Evolutionary conservation across 2,329 filamentous ascomycete genomes (phyloP).

Genomic region (Sporothrix phasma): DNA sequence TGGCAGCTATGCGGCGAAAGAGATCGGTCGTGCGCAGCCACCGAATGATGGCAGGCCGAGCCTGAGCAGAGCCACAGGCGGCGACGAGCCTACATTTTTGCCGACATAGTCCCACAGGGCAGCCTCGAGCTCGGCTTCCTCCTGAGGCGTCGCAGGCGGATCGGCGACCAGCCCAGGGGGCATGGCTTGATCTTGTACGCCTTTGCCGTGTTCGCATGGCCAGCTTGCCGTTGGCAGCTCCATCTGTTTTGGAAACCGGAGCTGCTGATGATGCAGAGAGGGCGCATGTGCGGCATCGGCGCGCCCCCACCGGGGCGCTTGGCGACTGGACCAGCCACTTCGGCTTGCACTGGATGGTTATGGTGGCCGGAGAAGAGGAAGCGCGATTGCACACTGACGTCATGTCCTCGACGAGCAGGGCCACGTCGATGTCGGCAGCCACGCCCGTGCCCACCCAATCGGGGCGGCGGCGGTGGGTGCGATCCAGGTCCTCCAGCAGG

Average conservation of each 20-base stretch:
- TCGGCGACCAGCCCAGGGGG: constrained; percentile 18
- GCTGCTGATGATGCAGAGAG: constrained; percentile 27
- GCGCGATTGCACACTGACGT: constrained; percentile 27
- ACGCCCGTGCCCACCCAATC: constrained; percentile 39
- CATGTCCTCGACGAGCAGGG: constrained; percentile 69
- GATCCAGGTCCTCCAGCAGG: constrained; percentile 35
- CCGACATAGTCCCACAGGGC: too few species aligned
- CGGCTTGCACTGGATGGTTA: constrained; percentile 66
- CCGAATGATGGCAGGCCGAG: constrained; percentile 26
- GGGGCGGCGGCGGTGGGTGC: constrained; percentile 26
- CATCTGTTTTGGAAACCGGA: neutral
- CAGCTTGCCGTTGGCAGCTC: neutral
- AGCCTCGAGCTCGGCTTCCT: too few species aligned
- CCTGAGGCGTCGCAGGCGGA: neutral
- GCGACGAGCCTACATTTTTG: too few species aligned
- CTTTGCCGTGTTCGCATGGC: neutral
- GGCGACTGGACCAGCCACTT: constrained; percentile 76
- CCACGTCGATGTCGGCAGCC: constrained; percentile 50
- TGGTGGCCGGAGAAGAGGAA: neutral
- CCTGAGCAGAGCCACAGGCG: neutral
- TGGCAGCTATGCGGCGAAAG: constrained; percentile 35
- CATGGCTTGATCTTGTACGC: constrained; percentile 18
- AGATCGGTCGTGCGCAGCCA: constrained; percentile 32
- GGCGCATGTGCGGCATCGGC: constrained; percentile 67
- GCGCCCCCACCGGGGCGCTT: constrained; percentile 52